Evolutionary conservation across 176 grass and related monocot species (phyloP).

Genomic region (Carex littledalei): DNA sequence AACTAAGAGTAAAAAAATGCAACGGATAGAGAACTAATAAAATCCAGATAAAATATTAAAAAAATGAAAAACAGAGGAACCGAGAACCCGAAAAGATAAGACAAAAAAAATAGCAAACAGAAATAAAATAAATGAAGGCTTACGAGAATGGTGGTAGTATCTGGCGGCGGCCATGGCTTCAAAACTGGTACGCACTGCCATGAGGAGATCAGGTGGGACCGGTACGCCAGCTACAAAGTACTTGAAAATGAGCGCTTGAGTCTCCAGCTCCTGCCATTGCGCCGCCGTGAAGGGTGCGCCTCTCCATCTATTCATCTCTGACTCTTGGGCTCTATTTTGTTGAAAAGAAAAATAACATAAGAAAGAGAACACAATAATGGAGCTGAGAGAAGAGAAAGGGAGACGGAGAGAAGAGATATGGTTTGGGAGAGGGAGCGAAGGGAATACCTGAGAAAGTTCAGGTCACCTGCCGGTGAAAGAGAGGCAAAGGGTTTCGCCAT

Average conservation of each 20-base stretch:
- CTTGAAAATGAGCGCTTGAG: slow-evolving; percentile 87
- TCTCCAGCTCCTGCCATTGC: slow-evolving; percentile 93
- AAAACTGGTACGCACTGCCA: slow-evolving; percentile 56
- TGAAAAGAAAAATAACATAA: background rate
- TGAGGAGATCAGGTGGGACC: slow-evolving; percentile 71
- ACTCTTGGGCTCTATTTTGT: slow-evolving; percentile 12
- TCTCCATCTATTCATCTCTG: slow-evolving; percentile 28
- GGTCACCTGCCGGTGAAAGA: slow-evolving; percentile 62
- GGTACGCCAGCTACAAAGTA: slow-evolving; percentile 78
- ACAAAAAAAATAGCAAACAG: background rate
- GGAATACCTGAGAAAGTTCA: slow-evolving; percentile 23
- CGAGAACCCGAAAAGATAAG: background rate
- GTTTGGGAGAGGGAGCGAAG: slow-evolving; percentile 20
- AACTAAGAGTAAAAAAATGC: background rate
- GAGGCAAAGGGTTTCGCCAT: slow-evolving; percentile 84
- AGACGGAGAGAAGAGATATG: slow-evolving; percentile 25
- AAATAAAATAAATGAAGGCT: background rate
- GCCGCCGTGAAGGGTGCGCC: slow-evolving; percentile 59
- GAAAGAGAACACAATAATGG: background rate
- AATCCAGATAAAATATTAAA: background rate
- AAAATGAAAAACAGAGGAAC: background rate
- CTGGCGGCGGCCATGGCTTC: slow-evolving; percentile 53
- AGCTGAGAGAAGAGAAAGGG: slow-evolving; percentile 16
- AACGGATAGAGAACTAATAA: background rate
- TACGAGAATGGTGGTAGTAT: slow-evolving; percentile 53